phyloP scores from a whole-genome alignment of 148 eudicot species.

The Pharnaceum exiguum region DNA sequence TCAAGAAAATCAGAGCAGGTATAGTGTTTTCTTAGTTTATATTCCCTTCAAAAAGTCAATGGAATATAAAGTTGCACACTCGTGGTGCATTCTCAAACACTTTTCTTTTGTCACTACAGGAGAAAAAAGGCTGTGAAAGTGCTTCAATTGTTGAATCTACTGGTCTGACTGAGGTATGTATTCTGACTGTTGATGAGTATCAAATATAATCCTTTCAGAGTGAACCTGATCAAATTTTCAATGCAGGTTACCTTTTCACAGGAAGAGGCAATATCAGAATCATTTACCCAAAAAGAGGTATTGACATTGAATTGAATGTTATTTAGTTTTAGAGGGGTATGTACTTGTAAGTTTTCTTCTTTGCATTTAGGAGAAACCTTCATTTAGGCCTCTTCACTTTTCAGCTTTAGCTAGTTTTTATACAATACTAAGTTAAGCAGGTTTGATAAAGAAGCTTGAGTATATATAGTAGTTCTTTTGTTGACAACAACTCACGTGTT shows the following conservation, averaged over 20 bases:
- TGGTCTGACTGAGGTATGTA: constrained; percentile 15
- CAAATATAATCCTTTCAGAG: not conserved
- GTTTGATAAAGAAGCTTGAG: too few species aligned
- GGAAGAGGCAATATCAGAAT: constrained; percentile 5
- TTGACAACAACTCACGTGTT: too few species aligned
- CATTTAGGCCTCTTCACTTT: constrained; percentile 5
- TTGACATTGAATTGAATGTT: not conserved
- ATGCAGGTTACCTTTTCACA: constrained; percentile 14
- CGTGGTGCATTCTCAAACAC: too few species aligned
- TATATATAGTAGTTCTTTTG: too few species aligned
- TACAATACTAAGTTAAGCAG: too few species aligned
- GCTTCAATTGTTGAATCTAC: constrained; percentile 17
- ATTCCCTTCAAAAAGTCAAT: too few species aligned
- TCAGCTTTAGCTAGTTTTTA: too few species aligned
- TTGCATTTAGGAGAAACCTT: constrained; percentile 12
- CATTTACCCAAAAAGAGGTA: constrained; percentile 20
- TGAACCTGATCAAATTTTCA: not conserved
- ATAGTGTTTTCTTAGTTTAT: not conserved
- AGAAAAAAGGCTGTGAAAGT: constrained; percentile 4
- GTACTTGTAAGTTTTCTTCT: not conserved
- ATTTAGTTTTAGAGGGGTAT: not conserved
- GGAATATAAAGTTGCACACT: too few species aligned
- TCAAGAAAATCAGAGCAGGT: constrained; percentile 35
- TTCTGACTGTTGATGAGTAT: not conserved
- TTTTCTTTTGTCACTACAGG: constrained; percentile 13